Evolutionary conservation across 106 monocot species (phyloP).

Genomic region (Vanilla planifolia): DNA sequence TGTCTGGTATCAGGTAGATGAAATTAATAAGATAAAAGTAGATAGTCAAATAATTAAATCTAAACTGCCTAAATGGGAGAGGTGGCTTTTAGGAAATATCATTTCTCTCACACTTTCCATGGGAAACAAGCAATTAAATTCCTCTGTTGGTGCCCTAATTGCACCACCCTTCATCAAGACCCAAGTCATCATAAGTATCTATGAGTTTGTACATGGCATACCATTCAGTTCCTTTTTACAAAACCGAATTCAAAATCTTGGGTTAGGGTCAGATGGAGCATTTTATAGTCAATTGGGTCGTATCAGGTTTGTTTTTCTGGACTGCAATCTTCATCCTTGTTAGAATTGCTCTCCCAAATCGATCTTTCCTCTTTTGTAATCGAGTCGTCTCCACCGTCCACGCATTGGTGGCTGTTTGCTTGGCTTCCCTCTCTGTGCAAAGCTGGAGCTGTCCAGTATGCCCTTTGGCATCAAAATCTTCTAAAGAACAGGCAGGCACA

Average conservation of each 20-base stretch:
- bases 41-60: no score
- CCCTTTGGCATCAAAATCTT: constrained; percentile 26
- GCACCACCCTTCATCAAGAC: no score
- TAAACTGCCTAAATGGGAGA: no score
- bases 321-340: constrained; percentile 4
- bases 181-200: no score
- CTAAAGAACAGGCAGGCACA: constrained; percentile 14
- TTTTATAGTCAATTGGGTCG: constrained; percentile 6
- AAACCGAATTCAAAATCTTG: neutral
- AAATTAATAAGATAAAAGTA: no score
- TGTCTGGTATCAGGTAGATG: no score
- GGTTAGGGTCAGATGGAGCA: constrained; percentile 7
- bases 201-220: no score
- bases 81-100: no score
- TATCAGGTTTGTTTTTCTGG: constrained; percentile 3
- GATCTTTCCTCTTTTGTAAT: constrained; percentile 22
- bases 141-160: no score
- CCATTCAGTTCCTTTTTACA: neutral
- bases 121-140: no score
- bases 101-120: no score
- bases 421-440: constrained; percentile 19
- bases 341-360: constrained; percentile 7
- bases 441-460: constrained; percentile 18
- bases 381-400: constrained; percentile 17
- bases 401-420: constrained; percentile 16